Conservation (phyloP, 2,329 filamentous ascomycete genomes). For the Cytospora paraplurivora region DNA sequence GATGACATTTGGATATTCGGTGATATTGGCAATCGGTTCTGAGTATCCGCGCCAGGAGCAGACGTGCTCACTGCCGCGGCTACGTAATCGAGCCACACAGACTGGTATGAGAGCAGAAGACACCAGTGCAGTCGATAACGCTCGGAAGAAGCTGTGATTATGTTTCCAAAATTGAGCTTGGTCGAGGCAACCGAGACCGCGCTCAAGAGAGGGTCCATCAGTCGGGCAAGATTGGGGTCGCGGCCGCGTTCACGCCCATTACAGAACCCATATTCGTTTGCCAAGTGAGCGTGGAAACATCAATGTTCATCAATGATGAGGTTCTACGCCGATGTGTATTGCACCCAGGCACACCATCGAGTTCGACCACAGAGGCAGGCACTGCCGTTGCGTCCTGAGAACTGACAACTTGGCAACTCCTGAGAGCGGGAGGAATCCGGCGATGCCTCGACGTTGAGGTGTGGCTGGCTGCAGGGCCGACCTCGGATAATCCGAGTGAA, state of each 20-base stretch:
- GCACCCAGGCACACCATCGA: conserved; percentile 7
- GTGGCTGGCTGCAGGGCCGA: no score
- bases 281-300: conserved; percentile 28
- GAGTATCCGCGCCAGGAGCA: no score
- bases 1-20: no score
- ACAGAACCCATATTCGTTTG: conserved; percentile 33
- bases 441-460: neutral
- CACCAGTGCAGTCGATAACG: conserved; percentile 20
- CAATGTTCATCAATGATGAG: conserved; percentile 29
- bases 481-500: no score
- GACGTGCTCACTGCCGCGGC: conserved; percentile 12
- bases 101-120: conserved; percentile 31
- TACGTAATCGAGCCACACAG: conserved; percentile 44
- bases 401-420: neutral
- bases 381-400: conserved; percentile 6
- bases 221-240: conserved; percentile 33
- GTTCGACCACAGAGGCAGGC: conserved; percentile 19
- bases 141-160: conserved; percentile 7
- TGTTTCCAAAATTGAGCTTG: conserved; percentile 20
- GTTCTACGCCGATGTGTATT: conserved; percentile 9
- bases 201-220: conserved; percentile 27
- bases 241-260: conserved; percentile 32
- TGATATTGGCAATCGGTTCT: no score
- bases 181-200: conserved; percentile 28
- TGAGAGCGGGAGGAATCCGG: neutral